Percentiles rank a stretch among this genome's conserved stretches.
Evolutionary conservation across 352 stramenopile genomes (phyloP).

Genomic region (Phytophthora meadii): DNA sequence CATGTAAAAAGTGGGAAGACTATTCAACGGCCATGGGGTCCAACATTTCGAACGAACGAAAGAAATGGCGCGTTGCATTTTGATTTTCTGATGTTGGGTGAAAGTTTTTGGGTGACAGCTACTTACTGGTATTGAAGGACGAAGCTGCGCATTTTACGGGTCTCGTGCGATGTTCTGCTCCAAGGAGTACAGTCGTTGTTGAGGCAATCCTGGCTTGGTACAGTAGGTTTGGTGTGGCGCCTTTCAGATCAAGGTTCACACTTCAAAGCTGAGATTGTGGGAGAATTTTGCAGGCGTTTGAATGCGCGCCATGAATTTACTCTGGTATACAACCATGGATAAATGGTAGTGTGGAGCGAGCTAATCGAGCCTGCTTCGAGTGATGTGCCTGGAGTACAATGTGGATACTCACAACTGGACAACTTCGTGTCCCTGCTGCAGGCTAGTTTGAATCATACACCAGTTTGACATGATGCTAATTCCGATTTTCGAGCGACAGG

Average conservation of each 20-base stretch:
- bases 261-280: neutral
- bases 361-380: neutral
- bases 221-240: neutral
- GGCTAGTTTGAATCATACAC: neutral
- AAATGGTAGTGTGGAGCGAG: neutral
- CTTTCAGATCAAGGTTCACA: neutral
- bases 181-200: neutral
- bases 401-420: neutral
- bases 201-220: neutral
- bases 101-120: neutral
- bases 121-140: neutral
- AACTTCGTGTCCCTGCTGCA: neutral
- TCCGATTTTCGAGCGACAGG: too few species aligned
- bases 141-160: slow-evolving; percentile 1
- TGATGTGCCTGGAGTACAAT: neutral
- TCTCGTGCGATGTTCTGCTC: neutral
- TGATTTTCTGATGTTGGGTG: neutral
- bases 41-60: neutral
- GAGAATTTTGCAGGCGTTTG: neutral
- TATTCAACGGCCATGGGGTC: neutral
- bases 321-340: neutral
- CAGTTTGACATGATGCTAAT: too few species aligned
- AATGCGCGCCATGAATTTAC: slow-evolving; percentile 1
- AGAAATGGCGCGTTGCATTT: neutral
- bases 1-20: neutral